phyloP scores from a whole-genome alignment of 306 rosid species.

The Cucumis cinereus region DNA sequence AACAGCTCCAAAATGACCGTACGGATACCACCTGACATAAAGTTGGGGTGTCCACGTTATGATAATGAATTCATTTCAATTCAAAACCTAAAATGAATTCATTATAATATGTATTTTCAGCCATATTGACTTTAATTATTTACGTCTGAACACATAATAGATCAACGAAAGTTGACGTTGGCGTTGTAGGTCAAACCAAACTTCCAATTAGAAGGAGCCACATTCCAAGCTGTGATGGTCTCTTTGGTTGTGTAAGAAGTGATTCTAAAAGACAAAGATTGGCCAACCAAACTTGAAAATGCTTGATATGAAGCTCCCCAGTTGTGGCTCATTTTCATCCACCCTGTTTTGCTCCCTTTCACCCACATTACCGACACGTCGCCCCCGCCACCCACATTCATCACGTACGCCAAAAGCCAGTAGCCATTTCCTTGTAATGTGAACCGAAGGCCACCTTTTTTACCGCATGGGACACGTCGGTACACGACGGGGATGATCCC shows the following conservation, averaged over 20 bases:
- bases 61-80: background rate
- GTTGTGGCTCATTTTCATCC: conserved; percentile 88
- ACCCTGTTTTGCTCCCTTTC: conserved; percentile 68
- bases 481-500: conserved; percentile 66
- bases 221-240: conserved; percentile 57
- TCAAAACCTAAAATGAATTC: background rate
- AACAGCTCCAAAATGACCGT: background rate
- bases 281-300: conserved; percentile 53
- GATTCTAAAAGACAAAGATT: conserved; percentile 64
- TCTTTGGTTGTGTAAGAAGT: conserved; percentile 60
- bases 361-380: conserved; percentile 62
- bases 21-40: background rate
- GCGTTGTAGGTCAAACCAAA: conserved; percentile 50
- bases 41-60: background rate
- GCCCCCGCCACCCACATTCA: conserved; percentile 89
- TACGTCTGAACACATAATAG: background rate
- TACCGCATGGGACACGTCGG: conserved; percentile 68
- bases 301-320: conserved; percentile 98
- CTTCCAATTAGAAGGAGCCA: conserved; percentile 62
- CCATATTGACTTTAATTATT: background rate
- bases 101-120: background rate
- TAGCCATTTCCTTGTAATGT: conserved; percentile 77
- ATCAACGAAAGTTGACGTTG: conserved; percentile 41
- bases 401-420: conserved; percentile 81
- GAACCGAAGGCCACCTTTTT: conserved; percentile 48